phyloP scores from a whole-genome alignment of 2,329 filamentous ascomycete species.

The Ophioceras dolichostomum region DNA sequence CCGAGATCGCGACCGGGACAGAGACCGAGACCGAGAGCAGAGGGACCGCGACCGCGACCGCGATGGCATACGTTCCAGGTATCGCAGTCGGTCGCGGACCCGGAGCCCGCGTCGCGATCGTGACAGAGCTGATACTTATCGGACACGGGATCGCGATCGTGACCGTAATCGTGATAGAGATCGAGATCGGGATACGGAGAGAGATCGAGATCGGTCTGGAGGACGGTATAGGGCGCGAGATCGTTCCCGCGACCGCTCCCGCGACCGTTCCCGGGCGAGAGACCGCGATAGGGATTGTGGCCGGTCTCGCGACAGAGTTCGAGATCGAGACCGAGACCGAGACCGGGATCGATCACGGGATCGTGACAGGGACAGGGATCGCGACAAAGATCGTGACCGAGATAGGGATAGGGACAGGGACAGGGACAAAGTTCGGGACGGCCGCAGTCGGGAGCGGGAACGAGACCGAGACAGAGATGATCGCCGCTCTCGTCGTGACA shows the following conservation, averaged over 20 bases:
- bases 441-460: constrained; percentile 15
- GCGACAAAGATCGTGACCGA: too few species aligned
- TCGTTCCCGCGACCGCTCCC: constrained; percentile 8
- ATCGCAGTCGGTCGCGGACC: too few species aligned
- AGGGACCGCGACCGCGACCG: constrained; percentile 15
- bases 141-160: constrained; percentile 2
- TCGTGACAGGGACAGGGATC: constrained; percentile 16
- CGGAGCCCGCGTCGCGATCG: too few species aligned
- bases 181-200: constrained; percentile 4
- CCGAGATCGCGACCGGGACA: constrained; percentile 10
- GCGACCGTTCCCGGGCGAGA: constrained; percentile 6
- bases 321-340: constrained; percentile 15
- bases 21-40: constrained; percentile 10
- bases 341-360: constrained; percentile 17
- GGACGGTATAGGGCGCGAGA: constrained; percentile 9
- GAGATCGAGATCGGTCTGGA: constrained; percentile 5
- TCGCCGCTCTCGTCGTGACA: constrained; percentile 10
- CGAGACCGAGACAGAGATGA: constrained; percentile 12
- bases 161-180: constrained; percentile 1
- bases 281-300: constrained; percentile 12
- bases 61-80: constrained; percentile 19
- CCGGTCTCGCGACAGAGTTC: constrained; percentile 6
- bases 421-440: constrained; percentile 13
- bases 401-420: constrained; percentile 21
- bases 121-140: constrained; percentile 1